These are phyloP conservation scores for Eucalyptus cloeziana DNA, from an alignment of 345 rosid species.

Conservation along the genomic window DNA sequence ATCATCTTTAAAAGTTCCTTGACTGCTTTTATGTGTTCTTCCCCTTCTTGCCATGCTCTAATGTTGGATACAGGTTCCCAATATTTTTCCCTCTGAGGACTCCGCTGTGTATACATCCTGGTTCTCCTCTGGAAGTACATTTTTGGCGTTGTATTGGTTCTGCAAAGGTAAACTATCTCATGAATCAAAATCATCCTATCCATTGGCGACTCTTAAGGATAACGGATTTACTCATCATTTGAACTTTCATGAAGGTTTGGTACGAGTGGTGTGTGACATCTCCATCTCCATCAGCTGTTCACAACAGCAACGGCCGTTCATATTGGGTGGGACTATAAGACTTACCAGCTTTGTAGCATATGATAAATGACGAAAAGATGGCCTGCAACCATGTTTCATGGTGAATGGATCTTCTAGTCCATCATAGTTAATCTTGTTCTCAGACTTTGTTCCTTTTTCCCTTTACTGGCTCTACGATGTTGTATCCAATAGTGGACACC, in stretches of 20 bases:
- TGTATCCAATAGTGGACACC: neutral
- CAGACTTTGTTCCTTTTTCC: neutral
- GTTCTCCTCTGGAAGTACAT: conserved; percentile 64
- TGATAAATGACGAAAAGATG: neutral
- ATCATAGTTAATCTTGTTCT: neutral
- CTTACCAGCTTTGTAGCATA: neutral
- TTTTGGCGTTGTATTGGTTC: conserved; percentile 90
- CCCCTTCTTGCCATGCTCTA: neutral
- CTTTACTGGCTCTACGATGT: neutral
- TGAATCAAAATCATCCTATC: neutral
- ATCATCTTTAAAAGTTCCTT: neutral
- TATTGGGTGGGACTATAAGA: conserved; percentile 91
- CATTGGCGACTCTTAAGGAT: neutral
- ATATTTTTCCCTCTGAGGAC: conserved; percentile 92
- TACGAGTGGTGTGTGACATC: conserved; percentile 88
- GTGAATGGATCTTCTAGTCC: neutral
- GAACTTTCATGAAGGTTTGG: conserved; percentile 59
- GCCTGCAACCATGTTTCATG: neutral
- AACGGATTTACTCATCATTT: neutral
- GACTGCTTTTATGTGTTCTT: neutral
- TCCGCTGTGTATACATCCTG: conserved; percentile 48
- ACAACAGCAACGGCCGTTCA: conserved; percentile 93
- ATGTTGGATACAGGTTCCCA: conserved; percentile 52
- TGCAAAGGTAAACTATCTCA: conserved; percentile 43
- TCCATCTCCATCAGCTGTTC: conserved; percentile 54